Evolutionary conservation across 2,329 filamentous ascomycete species (phyloP).

Genomic region (Calonectria multiphialidica): DNA sequence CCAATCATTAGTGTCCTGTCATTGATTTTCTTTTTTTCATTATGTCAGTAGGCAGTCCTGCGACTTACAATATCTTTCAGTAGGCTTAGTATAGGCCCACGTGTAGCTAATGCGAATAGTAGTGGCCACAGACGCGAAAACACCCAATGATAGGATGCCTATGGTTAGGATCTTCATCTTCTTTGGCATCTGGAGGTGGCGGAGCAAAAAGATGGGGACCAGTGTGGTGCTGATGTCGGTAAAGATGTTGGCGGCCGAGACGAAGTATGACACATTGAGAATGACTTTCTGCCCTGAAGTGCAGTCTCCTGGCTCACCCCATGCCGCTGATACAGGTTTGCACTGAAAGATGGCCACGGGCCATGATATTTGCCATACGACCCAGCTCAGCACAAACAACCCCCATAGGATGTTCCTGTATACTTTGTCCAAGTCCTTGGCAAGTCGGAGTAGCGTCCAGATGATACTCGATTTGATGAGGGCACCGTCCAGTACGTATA

Average conservation of each 20-base stretch:
- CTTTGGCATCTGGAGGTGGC: conserved; percentile 29
- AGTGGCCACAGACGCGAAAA: conserved; percentile 33
- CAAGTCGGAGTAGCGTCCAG: conserved; percentile 31
- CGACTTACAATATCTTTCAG: conserved; percentile 19
- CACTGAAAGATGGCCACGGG: conserved; percentile 38
- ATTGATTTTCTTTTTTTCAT: neutral
- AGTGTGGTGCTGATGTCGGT: conserved; percentile 28
- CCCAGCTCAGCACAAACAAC: conserved; percentile 28
- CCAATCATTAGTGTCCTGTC: neutral
- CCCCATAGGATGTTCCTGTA: conserved; percentile 16
- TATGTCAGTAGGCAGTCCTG: no score
- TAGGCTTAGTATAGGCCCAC: conserved; percentile 27
- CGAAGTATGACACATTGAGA: conserved; percentile 29
- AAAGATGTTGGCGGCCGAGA: conserved; percentile 32
- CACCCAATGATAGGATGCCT: conserved; percentile 27
- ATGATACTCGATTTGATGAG: conserved; percentile 34
- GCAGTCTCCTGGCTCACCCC: conserved; percentile 31
- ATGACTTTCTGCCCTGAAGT: conserved; percentile 28
- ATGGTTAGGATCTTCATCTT: conserved; percentile 30
- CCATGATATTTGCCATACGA: conserved; percentile 34
- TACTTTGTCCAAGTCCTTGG: conserved; percentile 25
- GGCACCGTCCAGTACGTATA: conserved; percentile 30
- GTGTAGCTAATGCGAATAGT: conserved; percentile 34
- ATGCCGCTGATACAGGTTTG: conserved; percentile 34
- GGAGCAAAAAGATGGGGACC: conserved; percentile 27